Evolutionary conservation across 208 protist genomes (phyloP).

Genomic region (Trypanosoma cruzi): DNA sequence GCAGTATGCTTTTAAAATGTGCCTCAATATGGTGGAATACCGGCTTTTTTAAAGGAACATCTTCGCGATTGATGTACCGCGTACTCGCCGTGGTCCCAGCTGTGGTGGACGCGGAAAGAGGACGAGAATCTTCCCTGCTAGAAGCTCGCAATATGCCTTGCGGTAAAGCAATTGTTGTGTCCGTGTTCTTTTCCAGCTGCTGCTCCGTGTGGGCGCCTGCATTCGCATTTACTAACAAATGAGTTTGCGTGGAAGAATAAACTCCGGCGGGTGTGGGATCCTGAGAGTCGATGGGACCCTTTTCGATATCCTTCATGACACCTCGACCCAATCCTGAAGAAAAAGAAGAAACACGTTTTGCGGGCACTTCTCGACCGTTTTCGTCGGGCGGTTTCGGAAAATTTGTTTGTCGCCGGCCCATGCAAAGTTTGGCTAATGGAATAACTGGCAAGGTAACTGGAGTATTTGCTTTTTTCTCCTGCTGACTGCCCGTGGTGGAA

Average conservation of each 20-base stretch:
- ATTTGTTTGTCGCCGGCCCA: no score
- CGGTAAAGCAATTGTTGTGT: background rate
- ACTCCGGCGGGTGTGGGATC: background rate
- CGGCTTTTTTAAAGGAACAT: constrained; percentile 7
- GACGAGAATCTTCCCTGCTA: background rate
- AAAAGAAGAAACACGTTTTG: no score
- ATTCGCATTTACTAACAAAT: no score
- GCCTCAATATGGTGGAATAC: constrained; percentile 12
- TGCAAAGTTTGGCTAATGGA: no score
- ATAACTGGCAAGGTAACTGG: no score
- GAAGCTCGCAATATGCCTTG: background rate
- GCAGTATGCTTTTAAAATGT: background rate
- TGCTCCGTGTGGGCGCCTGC: background rate
- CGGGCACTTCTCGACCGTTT: no score
- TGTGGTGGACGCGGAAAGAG: constrained; percentile 12
- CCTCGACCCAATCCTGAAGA: no score
- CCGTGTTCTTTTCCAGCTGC: background rate
- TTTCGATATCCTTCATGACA: no score
- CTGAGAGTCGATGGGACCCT: no score
- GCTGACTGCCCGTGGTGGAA: no score
- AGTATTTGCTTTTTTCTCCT: no score
- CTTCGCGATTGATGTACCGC: constrained; percentile 10
- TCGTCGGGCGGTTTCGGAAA: no score
- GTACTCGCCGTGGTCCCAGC: constrained; percentile 17
- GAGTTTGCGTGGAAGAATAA: background rate